A percentile compares a stretch with the other conserved stretches of the same genome.
phyloP scores from a whole-genome alignment of 2,329 filamentous ascomycete species.

The Ophiostoma australiae region DNA sequence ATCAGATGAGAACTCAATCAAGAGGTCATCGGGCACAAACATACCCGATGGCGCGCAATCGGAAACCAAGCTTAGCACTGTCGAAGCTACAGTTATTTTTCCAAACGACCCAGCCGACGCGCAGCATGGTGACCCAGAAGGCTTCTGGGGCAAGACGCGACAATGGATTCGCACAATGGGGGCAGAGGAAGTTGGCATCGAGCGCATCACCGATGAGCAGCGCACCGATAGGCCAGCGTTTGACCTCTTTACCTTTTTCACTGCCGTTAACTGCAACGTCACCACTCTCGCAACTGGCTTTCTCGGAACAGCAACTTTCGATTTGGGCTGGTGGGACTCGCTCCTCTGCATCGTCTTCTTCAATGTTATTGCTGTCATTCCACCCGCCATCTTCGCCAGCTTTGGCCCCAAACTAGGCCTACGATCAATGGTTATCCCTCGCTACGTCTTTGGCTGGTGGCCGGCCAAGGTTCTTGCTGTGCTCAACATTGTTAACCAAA shows the following conservation, averaged over 20 bases:
- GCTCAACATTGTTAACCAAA: background rate
- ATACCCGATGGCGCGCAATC: background rate
- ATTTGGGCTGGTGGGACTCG: constrained; percentile 5
- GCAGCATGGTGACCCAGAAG: background rate
- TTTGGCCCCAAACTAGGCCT: constrained; percentile 9
- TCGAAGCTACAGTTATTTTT: background rate
- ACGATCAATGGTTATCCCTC: constrained; percentile 7
- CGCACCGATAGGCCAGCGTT: background rate
- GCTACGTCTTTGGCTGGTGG: constrained; percentile 15
- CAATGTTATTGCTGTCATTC: background rate
- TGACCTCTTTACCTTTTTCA: background rate
- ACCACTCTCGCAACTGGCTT: constrained; percentile 6
- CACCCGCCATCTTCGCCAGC: background rate
- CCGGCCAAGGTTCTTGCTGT: constrained; percentile 10
- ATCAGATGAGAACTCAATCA: background rate
- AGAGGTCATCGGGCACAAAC: background rate
- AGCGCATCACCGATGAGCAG: constrained; percentile 11
- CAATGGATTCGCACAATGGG: constrained; percentile 6
- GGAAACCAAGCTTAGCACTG: background rate
- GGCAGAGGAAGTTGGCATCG: constrained; percentile 6
- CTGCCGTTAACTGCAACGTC: constrained; percentile 9
- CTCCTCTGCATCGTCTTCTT: constrained; percentile 10
- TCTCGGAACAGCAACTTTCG: background rate
- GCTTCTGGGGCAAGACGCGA: background rate
- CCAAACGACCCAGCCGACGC: background rate